Percentiles rank a stretch among this genome's conserved stretches.
Conservation (phyloP, 2,329 filamentous ascomycete species). For the Polytolypa hystricis region DNA sequence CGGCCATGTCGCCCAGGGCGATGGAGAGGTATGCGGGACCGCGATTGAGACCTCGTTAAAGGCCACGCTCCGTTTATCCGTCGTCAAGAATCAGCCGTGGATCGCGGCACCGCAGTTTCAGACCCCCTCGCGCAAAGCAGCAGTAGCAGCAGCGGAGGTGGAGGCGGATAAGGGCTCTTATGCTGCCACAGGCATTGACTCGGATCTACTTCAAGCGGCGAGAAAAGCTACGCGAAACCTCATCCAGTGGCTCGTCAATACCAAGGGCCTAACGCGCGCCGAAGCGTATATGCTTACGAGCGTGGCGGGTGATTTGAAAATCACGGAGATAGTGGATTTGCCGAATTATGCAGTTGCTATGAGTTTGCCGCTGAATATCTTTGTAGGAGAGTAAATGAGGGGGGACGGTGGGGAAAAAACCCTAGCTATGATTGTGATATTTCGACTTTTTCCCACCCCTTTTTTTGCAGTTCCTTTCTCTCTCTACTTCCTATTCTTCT, state of each 20-base stretch:
- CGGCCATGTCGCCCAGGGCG: slow-evolving; percentile 44
- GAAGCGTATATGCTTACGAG: slow-evolving; percentile 45
- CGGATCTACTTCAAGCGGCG: slow-evolving; percentile 39
- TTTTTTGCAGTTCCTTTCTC: too few species aligned
- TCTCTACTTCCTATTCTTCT: too few species aligned
- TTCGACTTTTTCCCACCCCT: too few species aligned
- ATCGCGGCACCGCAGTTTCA: slow-evolving; percentile 40
- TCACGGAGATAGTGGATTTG: slow-evolving; percentile 45
- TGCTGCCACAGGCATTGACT: slow-evolving; percentile 38
- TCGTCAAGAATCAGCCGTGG: slow-evolving; percentile 38
- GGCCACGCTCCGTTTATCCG: slow-evolving; percentile 38
- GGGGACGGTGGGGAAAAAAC: too few species aligned
- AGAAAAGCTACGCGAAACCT: slow-evolving; percentile 39
- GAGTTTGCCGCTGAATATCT: slow-evolving; percentile 39
- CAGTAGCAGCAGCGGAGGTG: slow-evolving; percentile 14
- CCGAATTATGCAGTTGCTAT: slow-evolving; percentile 43
- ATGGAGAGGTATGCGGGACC: slow-evolving; percentile 46
- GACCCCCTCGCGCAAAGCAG: slow-evolving; percentile 21
- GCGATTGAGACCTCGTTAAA: slow-evolving; percentile 45
- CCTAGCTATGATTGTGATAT: slow-evolving; percentile 1
- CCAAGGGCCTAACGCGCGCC: slow-evolving; percentile 34
- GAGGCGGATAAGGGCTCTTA: slow-evolving; percentile 32
- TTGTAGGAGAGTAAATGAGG: too few species aligned
- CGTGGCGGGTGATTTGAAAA: slow-evolving; percentile 40
- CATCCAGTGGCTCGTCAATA: slow-evolving; percentile 39